These are phyloP conservation scores for Aspergillus mulundensis DNA, from an alignment of 495 filamentous ascomycete genomes.

Conservation along the genomic window DNA sequence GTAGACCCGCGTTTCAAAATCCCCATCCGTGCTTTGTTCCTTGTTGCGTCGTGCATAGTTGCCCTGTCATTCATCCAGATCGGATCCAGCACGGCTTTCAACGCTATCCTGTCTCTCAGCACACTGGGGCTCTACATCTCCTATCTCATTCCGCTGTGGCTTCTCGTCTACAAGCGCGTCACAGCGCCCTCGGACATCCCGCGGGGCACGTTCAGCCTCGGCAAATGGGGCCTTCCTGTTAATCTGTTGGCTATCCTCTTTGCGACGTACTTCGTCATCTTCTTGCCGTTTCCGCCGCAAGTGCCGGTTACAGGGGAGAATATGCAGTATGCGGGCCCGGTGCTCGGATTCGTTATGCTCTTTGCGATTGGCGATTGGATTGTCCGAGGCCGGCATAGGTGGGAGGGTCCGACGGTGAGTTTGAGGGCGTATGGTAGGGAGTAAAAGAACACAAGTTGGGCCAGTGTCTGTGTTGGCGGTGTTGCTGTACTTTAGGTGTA, in stretches of 20 bases:
- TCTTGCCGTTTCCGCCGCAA: conserved; percentile 43
- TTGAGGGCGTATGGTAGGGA: background rate
- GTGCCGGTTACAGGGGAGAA: conserved; percentile 36
- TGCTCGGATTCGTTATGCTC: conserved; percentile 37
- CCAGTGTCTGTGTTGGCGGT: too few species aligned
- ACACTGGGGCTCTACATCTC: conserved; percentile 46
- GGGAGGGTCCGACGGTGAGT: conserved; percentile 22
- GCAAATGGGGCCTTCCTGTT: conserved; percentile 32
- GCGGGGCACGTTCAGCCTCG: conserved; percentile 29
- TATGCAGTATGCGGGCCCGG: conserved; percentile 45
- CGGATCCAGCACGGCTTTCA: conserved; percentile 44
- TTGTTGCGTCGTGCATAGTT: conserved; percentile 31
- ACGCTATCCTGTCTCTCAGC: conserved; percentile 47
- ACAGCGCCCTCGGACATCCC: conserved; percentile 19
- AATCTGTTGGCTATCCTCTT: conserved; percentile 42
- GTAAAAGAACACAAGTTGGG: background rate
- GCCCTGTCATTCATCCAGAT: conserved; percentile 50
- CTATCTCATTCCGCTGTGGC: conserved; percentile 45
- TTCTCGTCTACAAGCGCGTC: conserved; percentile 32
- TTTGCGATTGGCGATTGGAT: conserved; percentile 41
- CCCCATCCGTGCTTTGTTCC: conserved; percentile 46
- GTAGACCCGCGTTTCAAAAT: conserved; percentile 43
- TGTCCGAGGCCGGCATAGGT: conserved; percentile 33
- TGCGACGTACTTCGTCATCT: conserved; percentile 38
- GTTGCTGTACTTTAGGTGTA: too few species aligned